Base-by-base conservation (phyloP, 371 early-diverging fungal genomes). In the Mucor irregularis region DNA sequence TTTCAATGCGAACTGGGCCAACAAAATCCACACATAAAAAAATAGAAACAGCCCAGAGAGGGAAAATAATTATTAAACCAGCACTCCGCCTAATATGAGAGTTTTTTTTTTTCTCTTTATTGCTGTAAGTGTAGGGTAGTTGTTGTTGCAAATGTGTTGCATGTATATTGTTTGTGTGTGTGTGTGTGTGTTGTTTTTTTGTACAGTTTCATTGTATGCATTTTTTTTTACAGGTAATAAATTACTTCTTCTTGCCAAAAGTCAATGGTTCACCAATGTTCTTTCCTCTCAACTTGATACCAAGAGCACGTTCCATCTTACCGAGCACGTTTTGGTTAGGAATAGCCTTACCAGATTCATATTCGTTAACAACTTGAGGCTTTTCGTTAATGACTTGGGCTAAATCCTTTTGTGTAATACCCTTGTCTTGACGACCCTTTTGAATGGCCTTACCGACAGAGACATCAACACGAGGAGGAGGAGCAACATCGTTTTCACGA, bases 261-360 rank as follows among this genome's bases (percentile, higher is more conserved):
- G 82, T 80, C 68, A 91, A 74, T 30, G 89, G 89, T 29, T 77
- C 72, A 46, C 91, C 91, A 60, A 92, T 90, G 48, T 88, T 85
- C 75, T 89, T 89, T 53, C 97, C 97, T 52, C 95, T 77, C 47
- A 97, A 77, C 82, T 94, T 97, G 65, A 97, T 83, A 50, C 91
- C 93, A 53, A 97, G 78, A 29, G 81, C 88, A 49, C 95, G 83
- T 78, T 97, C 96, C 73, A 97, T 68, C 79, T 95, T 95, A 38
- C 81, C 85, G 31, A 97, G 82, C 35, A 95, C 74, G 73, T 95
- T 93, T 74, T 94, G 96, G 80, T 94, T 94, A 48, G 96, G 96
- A 64, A 91, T 86, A 37, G 91, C 86, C 84, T 69, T 87, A 74
- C 94, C 92, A 61, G 85, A 73, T 71, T 97, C 98, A 57, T 94